A percentile compares a stretch with the other conserved stretches of the same genome.
phyloP scores from a whole-genome alignment of 768 basidiomycete genomes.

The Sarcodon aspratus region DNA sequence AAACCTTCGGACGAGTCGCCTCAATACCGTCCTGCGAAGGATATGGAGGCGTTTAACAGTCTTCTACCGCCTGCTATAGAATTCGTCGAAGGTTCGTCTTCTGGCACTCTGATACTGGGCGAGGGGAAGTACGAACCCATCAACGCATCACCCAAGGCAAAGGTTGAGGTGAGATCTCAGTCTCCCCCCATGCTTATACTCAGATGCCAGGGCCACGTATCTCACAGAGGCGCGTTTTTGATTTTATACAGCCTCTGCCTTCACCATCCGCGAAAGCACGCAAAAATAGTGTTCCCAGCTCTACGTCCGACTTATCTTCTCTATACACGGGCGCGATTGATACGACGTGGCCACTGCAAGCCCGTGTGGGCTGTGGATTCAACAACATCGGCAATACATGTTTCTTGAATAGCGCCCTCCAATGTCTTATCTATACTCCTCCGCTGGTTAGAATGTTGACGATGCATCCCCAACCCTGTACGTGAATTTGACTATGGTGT shows the following conservation, averaged over 20 bases:
- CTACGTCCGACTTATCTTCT: constrained; percentile 21
- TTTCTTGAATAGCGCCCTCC: constrained; percentile 90
- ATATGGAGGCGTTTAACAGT: constrained; percentile 65
- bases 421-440: constrained; percentile 88
- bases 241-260: background rate
- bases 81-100: constrained; percentile 77
- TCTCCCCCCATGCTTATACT: constrained; percentile 1
- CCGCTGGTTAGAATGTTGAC: constrained; percentile 61
- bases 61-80: constrained; percentile 75
- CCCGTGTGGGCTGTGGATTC: constrained; percentile 48
- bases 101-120: constrained; percentile 56
- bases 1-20: constrained; percentile 36
- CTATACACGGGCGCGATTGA: constrained; percentile 48
- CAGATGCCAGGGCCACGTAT: background rate
- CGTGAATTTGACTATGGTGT: constrained; percentile 16
- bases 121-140: constrained; percentile 78
- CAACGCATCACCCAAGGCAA: constrained; percentile 50
- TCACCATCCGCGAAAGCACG: constrained; percentile 5
- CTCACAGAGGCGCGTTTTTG: too few species aligned
- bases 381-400: constrained; percentile 90
- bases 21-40: constrained; percentile 56
- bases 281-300: background rate
- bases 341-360: constrained; percentile 45
- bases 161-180: constrained; percentile 32
- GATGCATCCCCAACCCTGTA: constrained; percentile 50